Percentiles rank a stretch among this genome's conserved stretches.
Evolutionary conservation across 345 rosid genomes (phyloP).

Genomic region (Heritiera littoralis): DNA sequence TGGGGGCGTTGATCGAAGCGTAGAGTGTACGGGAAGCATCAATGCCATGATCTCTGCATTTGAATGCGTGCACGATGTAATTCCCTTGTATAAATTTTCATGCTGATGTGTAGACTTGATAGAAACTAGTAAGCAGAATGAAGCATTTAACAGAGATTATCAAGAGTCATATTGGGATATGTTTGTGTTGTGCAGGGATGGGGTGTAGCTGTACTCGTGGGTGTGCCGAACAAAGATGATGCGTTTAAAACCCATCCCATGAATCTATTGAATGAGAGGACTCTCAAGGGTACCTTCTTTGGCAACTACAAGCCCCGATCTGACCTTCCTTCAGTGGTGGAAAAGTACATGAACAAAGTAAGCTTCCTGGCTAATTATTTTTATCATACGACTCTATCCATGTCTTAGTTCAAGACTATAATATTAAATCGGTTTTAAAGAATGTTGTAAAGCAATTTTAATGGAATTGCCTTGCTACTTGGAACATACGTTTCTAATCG

Average conservation of each 20-base stretch:
- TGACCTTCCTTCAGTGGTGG: conserved; percentile 49
- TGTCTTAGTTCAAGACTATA: background rate
- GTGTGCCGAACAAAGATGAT: conserved; percentile 54
- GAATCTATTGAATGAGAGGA: conserved; percentile 48
- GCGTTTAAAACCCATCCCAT: conserved; percentile 51
- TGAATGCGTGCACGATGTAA: conserved; percentile 58
- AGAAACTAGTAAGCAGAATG: background rate
- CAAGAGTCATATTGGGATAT: background rate
- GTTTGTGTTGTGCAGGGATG: conserved; percentile 41
- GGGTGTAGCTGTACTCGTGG: conserved; percentile 59
- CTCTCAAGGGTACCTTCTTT: conserved; percentile 59
- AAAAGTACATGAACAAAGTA: conserved; percentile 56
- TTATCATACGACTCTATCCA: background rate
- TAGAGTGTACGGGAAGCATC: conserved; percentile 45
- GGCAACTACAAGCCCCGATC: conserved; percentile 60
- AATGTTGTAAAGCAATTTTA: too few relatives aligned
- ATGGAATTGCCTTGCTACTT: background rate
- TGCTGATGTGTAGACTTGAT: background rate
- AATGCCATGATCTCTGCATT: conserved; percentile 52
- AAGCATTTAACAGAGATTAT: background rate
- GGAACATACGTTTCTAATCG: background rate
- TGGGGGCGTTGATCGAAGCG: conserved; percentile 50
- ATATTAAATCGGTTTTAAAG: too few relatives aligned
- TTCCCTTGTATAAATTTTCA: background rate
- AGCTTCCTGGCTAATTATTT: conserved; percentile 1